Conservation (phyloP, 192 early-diverging fungal species). For the Umbelopsis isabellina region DNA sequence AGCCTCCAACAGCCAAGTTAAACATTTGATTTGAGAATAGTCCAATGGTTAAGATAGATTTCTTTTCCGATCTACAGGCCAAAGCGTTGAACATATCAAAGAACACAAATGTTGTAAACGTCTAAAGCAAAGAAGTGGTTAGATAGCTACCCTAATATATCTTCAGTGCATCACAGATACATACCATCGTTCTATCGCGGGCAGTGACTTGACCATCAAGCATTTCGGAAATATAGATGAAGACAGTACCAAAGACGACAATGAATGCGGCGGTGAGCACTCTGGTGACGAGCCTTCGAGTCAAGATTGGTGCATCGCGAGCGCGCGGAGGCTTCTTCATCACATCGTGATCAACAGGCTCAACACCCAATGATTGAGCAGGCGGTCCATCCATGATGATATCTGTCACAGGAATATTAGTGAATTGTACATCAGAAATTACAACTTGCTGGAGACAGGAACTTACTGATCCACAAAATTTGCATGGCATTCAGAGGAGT, state of each 20-base stretch:
- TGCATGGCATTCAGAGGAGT: constrained; percentile 99
- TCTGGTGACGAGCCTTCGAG: constrained; percentile 66
- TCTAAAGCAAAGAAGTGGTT: constrained; percentile 53
- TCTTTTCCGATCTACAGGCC: constrained; percentile 84
- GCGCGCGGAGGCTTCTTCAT: constrained; percentile 87
- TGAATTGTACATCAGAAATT: not conserved
- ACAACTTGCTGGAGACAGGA: not conserved
- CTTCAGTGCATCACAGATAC: constrained; percentile 15
- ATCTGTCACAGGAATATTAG: constrained; percentile 51
- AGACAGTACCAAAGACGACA: constrained; percentile 87
- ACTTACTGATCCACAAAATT: constrained; percentile 97
- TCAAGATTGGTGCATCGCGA: constrained; percentile 81
- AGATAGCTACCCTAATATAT: not conserved
- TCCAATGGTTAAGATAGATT: constrained; percentile 82
- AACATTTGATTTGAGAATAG: constrained; percentile 88
- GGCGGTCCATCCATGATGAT: constrained; percentile 99
- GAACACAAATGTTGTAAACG: constrained; percentile 95
- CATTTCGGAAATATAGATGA: constrained; percentile 79
- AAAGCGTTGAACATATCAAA: constrained; percentile 97
- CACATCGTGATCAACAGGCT: constrained; percentile 88
- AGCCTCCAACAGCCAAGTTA: constrained; percentile 80
- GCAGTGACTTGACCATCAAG: constrained; percentile 70
- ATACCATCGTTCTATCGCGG: constrained; percentile 90
- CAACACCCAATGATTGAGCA: constrained; percentile 96
- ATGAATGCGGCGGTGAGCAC: constrained; percentile 79